Evolutionary conservation across 331 rosid genomes (phyloP), one percentile per base, ranked within the genome.

Genomic region (Cydonia oblonga): DNA sequence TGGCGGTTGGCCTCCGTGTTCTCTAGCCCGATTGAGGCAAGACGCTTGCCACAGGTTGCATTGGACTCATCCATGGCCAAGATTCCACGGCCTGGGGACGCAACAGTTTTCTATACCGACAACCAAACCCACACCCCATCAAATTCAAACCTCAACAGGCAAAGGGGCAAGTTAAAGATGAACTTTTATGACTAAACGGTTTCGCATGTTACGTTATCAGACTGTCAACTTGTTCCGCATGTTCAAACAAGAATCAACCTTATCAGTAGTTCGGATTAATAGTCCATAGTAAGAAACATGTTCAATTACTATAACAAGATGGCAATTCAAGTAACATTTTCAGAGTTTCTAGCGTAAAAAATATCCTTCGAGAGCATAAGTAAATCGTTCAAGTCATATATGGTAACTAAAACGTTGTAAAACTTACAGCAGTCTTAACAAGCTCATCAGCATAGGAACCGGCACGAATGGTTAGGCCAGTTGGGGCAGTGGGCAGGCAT

Each of bases 61-160:
- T 91, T 91, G 0, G 97, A 91, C 80, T 91, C 97, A 13, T 91
- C 96, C 97, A 91, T 91, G 12, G 97, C 92, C 96, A 91, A 82
- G 33, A 91, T 91, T n/a, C 93, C 97, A 77, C 93, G 97, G 23
- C 96, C 97, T 0, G 97, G 96, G 8, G 96, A 89, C 3, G 97
- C 96, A 14, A 91, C 80, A 9, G 83, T 87, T 91, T 87, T 91
- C 97, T 91, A 62, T 25, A 67, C 32, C 68, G 65, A 66, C 1
- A 23, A 29, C 76, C 40, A 38, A 57, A 67, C 28, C 28, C 22
- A 68, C 33, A 6, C 24, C 69, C 18, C n/a, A 71, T 62, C 67
- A 62, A 2, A 13, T 35, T 23, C 66, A 56, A 4, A 33, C 38
- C 52, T 23, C 49, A 70, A 7, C 26, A 30, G 18, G 63, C 20